Evolutionary conservation across 139 green algal species (phyloP).

Genomic region (Micromonas commoda): DNA sequence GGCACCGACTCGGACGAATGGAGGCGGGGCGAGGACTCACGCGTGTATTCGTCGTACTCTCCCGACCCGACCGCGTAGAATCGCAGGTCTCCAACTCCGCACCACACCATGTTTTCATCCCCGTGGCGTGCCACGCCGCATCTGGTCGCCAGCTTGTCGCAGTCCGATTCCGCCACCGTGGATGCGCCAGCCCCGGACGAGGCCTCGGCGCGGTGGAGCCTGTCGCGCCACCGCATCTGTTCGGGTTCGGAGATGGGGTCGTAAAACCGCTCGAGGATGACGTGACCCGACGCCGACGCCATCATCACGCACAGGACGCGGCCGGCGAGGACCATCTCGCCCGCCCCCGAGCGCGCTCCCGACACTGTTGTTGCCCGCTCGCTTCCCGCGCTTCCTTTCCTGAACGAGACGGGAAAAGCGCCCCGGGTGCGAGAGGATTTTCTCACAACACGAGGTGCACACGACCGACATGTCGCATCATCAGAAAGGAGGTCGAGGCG

Average conservation of each 20-base stretch:
- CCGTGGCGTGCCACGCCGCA: not conserved
- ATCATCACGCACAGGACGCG: not conserved
- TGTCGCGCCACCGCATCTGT: not conserved
- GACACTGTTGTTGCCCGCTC: too few relatives aligned
- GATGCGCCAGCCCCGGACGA: not conserved
- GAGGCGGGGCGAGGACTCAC: too few relatives aligned
- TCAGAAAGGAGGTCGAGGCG: not conserved
- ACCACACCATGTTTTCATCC: not conserved
- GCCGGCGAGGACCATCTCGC: too few relatives aligned
- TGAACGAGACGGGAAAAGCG: too few relatives aligned
- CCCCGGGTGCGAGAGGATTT: not conserved
- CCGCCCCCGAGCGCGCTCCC: too few relatives aligned
- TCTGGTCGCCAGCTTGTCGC: too few relatives aligned
- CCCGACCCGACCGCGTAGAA: not conserved
- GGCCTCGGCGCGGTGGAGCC: not conserved
- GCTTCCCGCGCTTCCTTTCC: too few relatives aligned
- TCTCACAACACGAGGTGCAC: not conserved
- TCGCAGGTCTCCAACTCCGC: not conserved
- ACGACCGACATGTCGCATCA: not conserved
- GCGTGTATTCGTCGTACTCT: not conserved
- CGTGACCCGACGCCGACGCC: not conserved
- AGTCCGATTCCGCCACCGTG: not conserved
- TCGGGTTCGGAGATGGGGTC: not conserved
- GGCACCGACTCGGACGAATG: not conserved
- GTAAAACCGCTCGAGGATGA: not conserved